Conservation (phyloP, 73 alveolate genomes). For the Symbiodinium pilosum region DNA sequence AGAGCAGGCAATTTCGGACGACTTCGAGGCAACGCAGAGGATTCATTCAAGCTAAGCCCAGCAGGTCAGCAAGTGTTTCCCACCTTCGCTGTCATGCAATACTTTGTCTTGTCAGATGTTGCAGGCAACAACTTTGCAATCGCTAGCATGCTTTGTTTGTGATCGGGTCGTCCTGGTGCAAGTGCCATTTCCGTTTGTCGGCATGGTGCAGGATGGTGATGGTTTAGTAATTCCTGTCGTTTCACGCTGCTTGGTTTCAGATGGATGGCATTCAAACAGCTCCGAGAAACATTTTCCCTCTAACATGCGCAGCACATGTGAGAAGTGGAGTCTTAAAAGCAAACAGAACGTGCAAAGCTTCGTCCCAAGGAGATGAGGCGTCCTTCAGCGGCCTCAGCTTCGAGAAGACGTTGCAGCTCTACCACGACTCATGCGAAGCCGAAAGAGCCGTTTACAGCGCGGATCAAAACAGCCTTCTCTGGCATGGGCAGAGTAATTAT, state of each 20-base stretch:
- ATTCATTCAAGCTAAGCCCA: too few species aligned
- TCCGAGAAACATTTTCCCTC: too few species aligned
- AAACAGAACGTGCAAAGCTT: background rate
- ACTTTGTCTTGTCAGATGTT: too few species aligned
- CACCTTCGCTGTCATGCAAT: too few species aligned
- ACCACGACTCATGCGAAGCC: background rate
- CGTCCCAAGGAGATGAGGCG: background rate
- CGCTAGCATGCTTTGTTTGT: too few species aligned
- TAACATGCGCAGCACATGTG: too few species aligned
- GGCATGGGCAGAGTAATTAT: too few species aligned
- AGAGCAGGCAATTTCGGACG: background rate
- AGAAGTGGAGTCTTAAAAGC: too few species aligned
- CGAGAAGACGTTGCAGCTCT: background rate
- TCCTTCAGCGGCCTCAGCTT: slow-evolving; percentile 3
- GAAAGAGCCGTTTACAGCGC: slow-evolving; percentile 9
- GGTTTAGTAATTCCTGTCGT: background rate
- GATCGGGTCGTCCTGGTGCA: too few species aligned
- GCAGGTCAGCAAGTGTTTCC: too few species aligned
- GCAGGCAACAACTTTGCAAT: too few species aligned
- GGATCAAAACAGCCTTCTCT: background rate
- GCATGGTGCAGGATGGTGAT: slow-evolving; percentile 9
- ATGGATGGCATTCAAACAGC: background rate
- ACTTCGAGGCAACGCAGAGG: background rate
- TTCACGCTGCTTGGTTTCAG: background rate
- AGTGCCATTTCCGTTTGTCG: too few species aligned